A percentile compares a stretch with the other conserved stretches of the same genome.
These are phyloP conservation scores for Volvox africanus DNA, from an alignment of 139 green algal species.

Conservation along the genomic window DNA sequence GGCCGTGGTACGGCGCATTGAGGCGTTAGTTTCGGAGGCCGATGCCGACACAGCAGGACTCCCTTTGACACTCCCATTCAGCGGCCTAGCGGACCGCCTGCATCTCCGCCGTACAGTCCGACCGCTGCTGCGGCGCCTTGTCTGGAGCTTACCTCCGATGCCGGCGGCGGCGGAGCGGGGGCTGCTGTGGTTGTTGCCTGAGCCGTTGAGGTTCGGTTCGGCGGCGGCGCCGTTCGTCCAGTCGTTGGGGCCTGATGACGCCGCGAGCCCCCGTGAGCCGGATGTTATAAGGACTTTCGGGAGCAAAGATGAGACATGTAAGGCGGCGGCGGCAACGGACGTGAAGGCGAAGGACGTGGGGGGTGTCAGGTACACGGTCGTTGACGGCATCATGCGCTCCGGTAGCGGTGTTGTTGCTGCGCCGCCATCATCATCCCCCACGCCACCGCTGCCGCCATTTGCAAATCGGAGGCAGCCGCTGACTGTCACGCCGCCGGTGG, in stretches of 20 bases:
- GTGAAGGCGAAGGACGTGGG: no score
- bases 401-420: background rate
- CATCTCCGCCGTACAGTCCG: background rate
- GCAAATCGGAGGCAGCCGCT: background rate
- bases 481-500: no score
- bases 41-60: conserved; percentile 4
- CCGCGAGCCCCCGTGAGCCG: no score
- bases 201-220: background rate
- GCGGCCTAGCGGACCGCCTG: background rate
- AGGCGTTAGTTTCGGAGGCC: background rate
- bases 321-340: no score
- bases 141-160: conserved; percentile 31
- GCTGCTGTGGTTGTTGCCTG: conserved; percentile 1
- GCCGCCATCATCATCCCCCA: no score
- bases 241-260: background rate
- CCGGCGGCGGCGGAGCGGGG: conserved; percentile 14
- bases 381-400: background rate
- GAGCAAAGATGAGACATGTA: no score
- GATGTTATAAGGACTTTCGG: no score
- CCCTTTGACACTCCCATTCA: background rate
- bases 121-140: conserved; percentile 18
- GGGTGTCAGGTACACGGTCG: no score
- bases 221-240: background rate
- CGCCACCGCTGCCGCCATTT: background rate
- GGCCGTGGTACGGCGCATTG: conserved; percentile 20